Base-by-base conservation (phyloP, 305 asterid species). In the Solanum hybrid region DNA sequence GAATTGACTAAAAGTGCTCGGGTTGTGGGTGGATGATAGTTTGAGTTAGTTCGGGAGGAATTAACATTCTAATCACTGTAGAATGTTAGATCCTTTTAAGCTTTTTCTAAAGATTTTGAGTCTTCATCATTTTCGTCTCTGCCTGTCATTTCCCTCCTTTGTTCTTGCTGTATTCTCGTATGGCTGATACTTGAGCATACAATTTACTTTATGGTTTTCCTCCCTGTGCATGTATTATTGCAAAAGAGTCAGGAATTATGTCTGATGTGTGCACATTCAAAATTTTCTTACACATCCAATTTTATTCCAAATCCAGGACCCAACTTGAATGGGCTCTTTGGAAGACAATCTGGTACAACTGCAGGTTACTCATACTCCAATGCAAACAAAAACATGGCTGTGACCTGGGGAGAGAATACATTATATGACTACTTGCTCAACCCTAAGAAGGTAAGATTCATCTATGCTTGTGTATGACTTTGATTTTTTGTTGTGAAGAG, bases 331-430 rank as follows among this genome's bases (percentile, higher is more conserved):
- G 99, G 98, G 66, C 98, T 97, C 38, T 95, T 97, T 79, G 99
- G 98, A 81, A 95, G 98, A 90, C 99, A 95, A 89, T 95, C 98
- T 72, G 99, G 99, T 31, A 96, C 98, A 15, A 94, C 99, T 77
- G 88, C 98, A 6, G 99, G 99, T 26, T 97, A 96, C 90, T 97
- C 99, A 19, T 97, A 96, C 93, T 97, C 98, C 37, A 92, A 98
- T 88, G 98, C 98, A 66, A 97, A 97, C 97, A 96, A 95, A 95
- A 95, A 85, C 92, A 97, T 90, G 98, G 98, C 99, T 86, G 99
- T 97, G 75, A 88, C 0, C 27, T 97, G 99, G 99, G 98, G 86
- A 90, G 98, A 97, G 95, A 93, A 93, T 14, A 91, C 99, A 1
- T 94, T 97, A 34, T 96, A 97, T 72, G 98, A 97, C 34, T 97